phyloP scores from a whole-genome alignment of 352 stramenopile genomes.

The Phytopythium cucurbitacearum region DNA sequence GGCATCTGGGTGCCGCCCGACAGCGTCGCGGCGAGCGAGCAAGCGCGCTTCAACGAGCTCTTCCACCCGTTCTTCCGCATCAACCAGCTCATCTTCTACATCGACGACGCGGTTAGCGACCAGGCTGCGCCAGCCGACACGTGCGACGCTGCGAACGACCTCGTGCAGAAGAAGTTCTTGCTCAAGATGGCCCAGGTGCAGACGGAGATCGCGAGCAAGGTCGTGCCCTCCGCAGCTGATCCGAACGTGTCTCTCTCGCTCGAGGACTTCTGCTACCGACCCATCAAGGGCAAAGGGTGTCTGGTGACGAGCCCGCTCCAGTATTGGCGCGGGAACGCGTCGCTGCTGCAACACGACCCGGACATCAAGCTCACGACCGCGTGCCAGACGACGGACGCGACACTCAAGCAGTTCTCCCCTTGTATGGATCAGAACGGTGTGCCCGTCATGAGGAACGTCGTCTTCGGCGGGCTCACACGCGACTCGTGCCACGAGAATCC shows the following conservation, averaged over 20 bases:
- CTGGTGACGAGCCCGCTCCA: conserved; percentile 81
- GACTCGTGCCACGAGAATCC: conserved; percentile 73
- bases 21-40: conserved; percentile 56
- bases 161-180: conserved; percentile 60
- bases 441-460: conserved; percentile 85
- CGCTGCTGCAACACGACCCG: conserved; percentile 54
- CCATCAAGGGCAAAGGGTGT: conserved; percentile 75
- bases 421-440: conserved; percentile 90
- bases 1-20: conserved; percentile 73
- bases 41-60: conserved; percentile 70
- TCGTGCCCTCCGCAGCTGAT: conserved; percentile 17
- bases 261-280: conserved; percentile 75
- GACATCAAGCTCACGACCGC: conserved; percentile 86
- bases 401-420: conserved; percentile 45
- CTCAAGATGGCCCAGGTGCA: conserved; percentile 62
- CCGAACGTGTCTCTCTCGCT: conserved; percentile 37
- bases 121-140: conserved; percentile 2
- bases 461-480: conserved; percentile 72
- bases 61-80: conserved; percentile 87
- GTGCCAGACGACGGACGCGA: conserved; percentile 72
- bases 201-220: conserved; percentile 37
- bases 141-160: conserved; percentile 30
- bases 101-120: conserved; percentile 10
- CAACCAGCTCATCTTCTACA: conserved; percentile 85
- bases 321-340: conserved; percentile 65